Base-by-base conservation (phyloP, 148 eudicot genomes). In the Dianthus caryophyllus region DNA sequence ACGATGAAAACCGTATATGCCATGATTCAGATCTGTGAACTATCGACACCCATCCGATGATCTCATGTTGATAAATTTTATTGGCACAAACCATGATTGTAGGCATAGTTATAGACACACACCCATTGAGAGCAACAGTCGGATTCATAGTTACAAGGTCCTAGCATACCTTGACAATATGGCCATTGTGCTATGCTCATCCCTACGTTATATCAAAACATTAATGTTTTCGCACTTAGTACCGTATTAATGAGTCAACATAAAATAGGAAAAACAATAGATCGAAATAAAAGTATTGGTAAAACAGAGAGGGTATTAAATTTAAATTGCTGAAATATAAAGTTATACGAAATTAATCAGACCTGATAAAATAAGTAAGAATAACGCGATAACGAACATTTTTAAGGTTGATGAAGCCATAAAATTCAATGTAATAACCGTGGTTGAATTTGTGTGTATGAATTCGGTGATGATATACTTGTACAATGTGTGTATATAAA, bases 311-410 rank as follows among this genome's bases (percentile, higher is more conserved):
- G 9, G 9, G 13, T 12, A 3, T 44, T 44, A 2, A 12, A 44
- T 44, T 8, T 7, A 16, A 13, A 14, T 16, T 4, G 16, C 9
- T 20, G 13, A 13, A 22, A 52, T 2, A 22, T 7, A 0, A 51
- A 18, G 2, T 20, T 18, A n/a, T 16, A 4, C 6, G 9, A 20
- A 50, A 20, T 50, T 33, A 10, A 52, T n/a, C n/a, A n/a, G n/a
- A 52, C 56, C 56, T 52, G 56, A 52, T 22, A 52, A 52, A 52
- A 52, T 52, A 27, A 52, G n/a, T 2, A 21, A 52, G 56, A 52
- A 27, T 22, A 52, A 9, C 27, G 27, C 24, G 15, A 21, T 8
- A 13, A 52, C 22, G 56, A 22, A 52, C 56, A 52, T 6, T 14
- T 52, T 52, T 14, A 52, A 52, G 56, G 8, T 52, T 22, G 56